Evolutionary conservation across 2,329 filamentous ascomycete genomes (phyloP), one percentile per base, ranked within the genome.

Genomic region (Tolypocladium album): DNA sequence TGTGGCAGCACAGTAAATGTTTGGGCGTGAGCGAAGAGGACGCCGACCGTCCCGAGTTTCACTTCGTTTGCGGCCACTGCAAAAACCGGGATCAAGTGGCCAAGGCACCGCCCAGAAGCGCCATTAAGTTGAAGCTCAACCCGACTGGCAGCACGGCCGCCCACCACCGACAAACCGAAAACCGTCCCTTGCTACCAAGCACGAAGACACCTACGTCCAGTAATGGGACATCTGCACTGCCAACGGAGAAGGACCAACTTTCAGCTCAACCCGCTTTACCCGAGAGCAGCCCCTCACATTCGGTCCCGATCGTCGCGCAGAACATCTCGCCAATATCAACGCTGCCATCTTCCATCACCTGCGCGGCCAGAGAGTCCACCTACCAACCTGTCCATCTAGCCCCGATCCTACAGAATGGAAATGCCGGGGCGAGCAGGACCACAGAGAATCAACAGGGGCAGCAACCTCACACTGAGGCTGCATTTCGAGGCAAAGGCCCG

Each of bases 1-100:
- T 96, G 56, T 99, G 94, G 94, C 93, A 97, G 71, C 94, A 99
- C 70, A 96, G 92, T 78, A 90, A 89, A 67, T 99, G 94, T 70
- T 83, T 96, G 61, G 88, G 87, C 47, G 89, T 97, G 64, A 82
- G 83, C 55, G 84, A 95, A 67, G 77, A 82, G 61, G 88, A 92
- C 63, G 92, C 92, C 0, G 93, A 96, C 64, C 81, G 86, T 55
- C 85, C 90, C 1, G 89, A 95, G 65, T 97, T 97, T 68, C 86
- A 90, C 62, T 96, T 96, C 69, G 74, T 96, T 64, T 97, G 93
- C 75, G 78, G 78, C 40, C 85, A 88, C 56, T 99, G 94, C 76
- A 85, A 84, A 66, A 85, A 82, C 20, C 87, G 85, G 61, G 83
- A 86, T 63, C 80, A 88, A 85, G 65, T 75, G 68, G 83, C 84